These are phyloP conservation scores for Peterozyma xylosa DNA, from an alignment of 805 yeast genomes.

Conservation along the genomic window DNA sequence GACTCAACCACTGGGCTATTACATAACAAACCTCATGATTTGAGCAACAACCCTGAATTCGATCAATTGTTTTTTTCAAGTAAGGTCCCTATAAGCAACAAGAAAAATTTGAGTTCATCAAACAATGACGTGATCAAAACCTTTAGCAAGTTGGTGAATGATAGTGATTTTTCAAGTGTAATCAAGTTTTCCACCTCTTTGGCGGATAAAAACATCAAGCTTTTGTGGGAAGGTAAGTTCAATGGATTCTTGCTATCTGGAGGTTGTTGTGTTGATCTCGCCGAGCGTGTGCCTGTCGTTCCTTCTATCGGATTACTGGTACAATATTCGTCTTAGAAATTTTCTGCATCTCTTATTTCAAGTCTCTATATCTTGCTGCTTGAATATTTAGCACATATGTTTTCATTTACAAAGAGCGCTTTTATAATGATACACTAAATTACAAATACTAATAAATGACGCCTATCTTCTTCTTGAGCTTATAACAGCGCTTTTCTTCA, in stretches of 20 bases:
- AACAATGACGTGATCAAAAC: constrained; percentile 39
- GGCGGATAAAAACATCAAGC: constrained; percentile 48
- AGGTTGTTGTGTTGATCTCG: constrained; percentile 51
- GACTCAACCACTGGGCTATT: not conserved
- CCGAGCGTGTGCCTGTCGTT: constrained; percentile 37
- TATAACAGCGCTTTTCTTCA: constrained; percentile 4
- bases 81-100: not conserved
- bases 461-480: constrained; percentile 3
- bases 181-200: constrained; percentile 67
- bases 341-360: not conserved
- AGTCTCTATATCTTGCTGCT: not conserved
- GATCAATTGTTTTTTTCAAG: constrained; percentile 12
- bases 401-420: not conserved
- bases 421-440: not conserved
- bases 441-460: too few relatives aligned
- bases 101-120: not conserved
- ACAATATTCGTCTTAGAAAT: constrained; percentile 42
- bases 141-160: constrained; percentile 41
- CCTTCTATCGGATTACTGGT: constrained; percentile 51
- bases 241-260: constrained; percentile 74
- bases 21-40: constrained; percentile 5
- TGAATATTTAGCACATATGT: not conserved
- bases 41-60: constrained; percentile 11
- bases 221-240: constrained; percentile 85
- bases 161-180: constrained; percentile 58